Conservation (phyloP, 495 filamentous ascomycete species). For the Chaetomium tenue region DNA sequence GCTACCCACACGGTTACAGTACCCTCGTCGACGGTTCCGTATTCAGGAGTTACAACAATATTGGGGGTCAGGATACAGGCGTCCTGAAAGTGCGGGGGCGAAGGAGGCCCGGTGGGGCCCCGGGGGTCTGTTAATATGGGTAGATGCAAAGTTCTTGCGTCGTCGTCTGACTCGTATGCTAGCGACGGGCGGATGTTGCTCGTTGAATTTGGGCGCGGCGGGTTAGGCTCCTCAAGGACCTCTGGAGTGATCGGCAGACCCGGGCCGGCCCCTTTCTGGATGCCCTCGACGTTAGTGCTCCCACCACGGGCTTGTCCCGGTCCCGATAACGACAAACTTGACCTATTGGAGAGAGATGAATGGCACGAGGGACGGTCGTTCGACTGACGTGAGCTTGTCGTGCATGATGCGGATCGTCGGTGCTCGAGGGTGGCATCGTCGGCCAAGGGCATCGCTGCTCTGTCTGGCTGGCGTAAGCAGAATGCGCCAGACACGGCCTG, state of each 20-base stretch:
- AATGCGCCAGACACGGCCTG: neutral
- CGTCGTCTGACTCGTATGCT: slow-evolving; percentile 13
- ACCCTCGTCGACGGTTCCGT: slow-evolving; percentile 43
- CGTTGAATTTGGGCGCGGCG: slow-evolving; percentile 16
- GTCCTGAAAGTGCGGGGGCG: slow-evolving; percentile 14
- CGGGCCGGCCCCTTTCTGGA: neutral
- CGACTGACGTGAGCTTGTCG: neutral
- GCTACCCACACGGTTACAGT: slow-evolving; percentile 45
- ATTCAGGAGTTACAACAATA: slow-evolving; percentile 52
- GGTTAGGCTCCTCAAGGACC: neutral
- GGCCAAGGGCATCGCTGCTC: neutral
- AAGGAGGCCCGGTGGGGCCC: neutral
- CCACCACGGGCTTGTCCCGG: neutral
- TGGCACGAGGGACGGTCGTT: neutral
- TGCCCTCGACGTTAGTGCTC: slow-evolving; percentile 1
- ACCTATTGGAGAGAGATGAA: neutral
- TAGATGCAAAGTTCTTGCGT: slow-evolving; percentile 8
- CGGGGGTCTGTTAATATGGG: slow-evolving; percentile 6
- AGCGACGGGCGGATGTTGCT: slow-evolving; percentile 25
- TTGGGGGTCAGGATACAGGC: slow-evolving; percentile 42
- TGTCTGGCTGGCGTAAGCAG: slow-evolving; percentile 10
- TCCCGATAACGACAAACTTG: neutral
- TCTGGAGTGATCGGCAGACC: neutral
- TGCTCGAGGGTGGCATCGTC: neutral
- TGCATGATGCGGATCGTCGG: slow-evolving; percentile 17